Percentiles rank a stretch among this genome's conserved stretches.
phyloP scores from a whole-genome alignment of 2,329 filamentous ascomycete species.

The Epichloe bromicola region DNA sequence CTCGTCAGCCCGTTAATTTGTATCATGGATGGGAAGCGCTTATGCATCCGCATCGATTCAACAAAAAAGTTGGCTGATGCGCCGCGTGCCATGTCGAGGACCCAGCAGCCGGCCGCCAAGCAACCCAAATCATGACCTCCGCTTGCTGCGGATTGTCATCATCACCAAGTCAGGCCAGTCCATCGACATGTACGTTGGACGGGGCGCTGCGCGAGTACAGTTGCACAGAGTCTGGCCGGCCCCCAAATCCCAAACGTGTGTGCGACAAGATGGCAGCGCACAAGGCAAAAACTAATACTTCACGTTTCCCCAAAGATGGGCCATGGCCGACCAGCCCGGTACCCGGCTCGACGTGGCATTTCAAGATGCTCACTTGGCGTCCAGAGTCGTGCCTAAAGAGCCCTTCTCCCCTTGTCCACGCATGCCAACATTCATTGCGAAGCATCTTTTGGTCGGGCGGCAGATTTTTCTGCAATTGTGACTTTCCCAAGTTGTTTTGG shows the following conservation, averaged over 20 bases:
- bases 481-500: neutral
- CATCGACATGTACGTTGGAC: neutral
- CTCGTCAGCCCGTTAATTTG: neutral
- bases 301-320: too few relatives aligned
- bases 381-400: too few relatives aligned
- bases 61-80: neutral
- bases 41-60: neutral
- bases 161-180: neutral
- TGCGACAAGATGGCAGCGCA: neutral
- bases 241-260: neutral
- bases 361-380: too few relatives aligned
- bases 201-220: neutral
- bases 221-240: neutral
- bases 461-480: too few relatives aligned
- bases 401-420: too few relatives aligned
- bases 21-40: neutral
- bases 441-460: too few relatives aligned
- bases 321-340: too few relatives aligned
- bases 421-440: too few relatives aligned
- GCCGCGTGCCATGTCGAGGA: neutral
- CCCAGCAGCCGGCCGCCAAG: too few relatives aligned
- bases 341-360: too few relatives aligned
- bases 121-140: neutral
- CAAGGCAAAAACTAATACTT: neutral
- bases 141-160: neutral